A percentile compares a stretch with the other conserved stretches of the same genome.
phyloP scores from a whole-genome alignment of 2,329 filamentous ascomycete genomes.

The Pseudocercospora eumusae region DNA sequence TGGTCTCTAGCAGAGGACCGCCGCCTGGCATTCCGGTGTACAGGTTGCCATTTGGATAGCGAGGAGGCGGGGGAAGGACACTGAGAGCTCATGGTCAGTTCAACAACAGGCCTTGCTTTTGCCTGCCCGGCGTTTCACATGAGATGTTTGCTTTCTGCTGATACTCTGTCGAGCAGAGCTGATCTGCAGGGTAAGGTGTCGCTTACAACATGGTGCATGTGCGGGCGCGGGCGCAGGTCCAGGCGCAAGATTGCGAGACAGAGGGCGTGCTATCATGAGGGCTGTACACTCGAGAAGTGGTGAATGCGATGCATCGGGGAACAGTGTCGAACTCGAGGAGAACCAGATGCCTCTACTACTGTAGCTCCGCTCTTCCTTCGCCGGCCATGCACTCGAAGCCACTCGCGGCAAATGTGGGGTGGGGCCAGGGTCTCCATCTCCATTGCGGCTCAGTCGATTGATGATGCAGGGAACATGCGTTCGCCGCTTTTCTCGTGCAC shows the following conservation, averaged over 20 bases:
- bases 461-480: constrained; percentile 1
- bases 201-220: constrained; percentile 26
- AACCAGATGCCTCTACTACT: background rate
- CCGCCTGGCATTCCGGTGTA: constrained; percentile 65
- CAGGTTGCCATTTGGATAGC: constrained; percentile 76
- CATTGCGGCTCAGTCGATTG: constrained; percentile 1
- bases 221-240: background rate
- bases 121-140: constrained; percentile 12
- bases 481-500: background rate
- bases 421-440: too few species aligned
- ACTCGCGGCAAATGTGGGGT: background rate
- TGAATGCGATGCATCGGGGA: background rate
- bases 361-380: background rate
- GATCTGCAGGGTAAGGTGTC: constrained; percentile 18
- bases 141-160: constrained; percentile 14
- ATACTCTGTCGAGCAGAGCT: constrained; percentile 5
- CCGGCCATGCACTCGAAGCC: background rate
- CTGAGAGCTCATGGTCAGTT: constrained; percentile 24
- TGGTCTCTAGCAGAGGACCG: constrained; percentile 83
- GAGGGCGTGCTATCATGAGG: background rate
- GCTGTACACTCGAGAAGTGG: background rate
- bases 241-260: background rate
- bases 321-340: background rate
- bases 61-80: constrained; percentile 40
- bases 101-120: background rate